Percentiles rank a stretch among this genome's conserved stretches.
Evolutionary conservation across 148 eudicot genomes (phyloP).

Genomic region (Tetragonia tetragonoides): DNA sequence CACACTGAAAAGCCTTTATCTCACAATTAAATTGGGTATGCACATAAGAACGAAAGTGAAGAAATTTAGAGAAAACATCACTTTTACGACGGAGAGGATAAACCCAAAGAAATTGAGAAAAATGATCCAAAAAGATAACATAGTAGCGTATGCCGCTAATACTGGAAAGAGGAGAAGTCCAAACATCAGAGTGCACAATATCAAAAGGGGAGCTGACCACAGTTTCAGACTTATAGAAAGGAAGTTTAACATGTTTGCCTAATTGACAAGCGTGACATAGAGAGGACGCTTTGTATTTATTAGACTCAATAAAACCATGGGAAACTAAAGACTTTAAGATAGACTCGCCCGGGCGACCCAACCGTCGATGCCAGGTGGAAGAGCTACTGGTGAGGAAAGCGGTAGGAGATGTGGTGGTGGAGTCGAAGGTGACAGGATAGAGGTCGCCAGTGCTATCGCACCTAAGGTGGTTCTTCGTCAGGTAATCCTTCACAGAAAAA

Average conservation of each 20-base stretch:
- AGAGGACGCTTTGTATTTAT: not conserved
- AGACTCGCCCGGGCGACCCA: not conserved
- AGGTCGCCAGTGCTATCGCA: not conserved
- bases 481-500: too few relatives aligned
- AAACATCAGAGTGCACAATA: too few relatives aligned
- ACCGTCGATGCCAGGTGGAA: not conserved
- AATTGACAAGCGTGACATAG: slow-evolving; percentile 1
- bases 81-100: not conserved
- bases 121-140: too few relatives aligned
- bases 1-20: not conserved
- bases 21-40: not conserved
- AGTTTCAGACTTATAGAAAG: too few relatives aligned
- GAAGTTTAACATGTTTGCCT: too few relatives aligned
- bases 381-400: not conserved
- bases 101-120: not conserved
- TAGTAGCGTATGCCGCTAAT: too few relatives aligned
- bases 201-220: too few relatives aligned
- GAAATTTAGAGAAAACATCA: not conserved
- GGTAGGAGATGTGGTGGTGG: not conserved
- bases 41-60: not conserved
- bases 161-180: too few relatives aligned
- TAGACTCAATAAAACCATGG: not conserved
- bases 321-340: not conserved
- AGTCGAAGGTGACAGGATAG: not conserved
- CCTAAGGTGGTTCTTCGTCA: too few relatives aligned